phyloP scores from a whole-genome alignment of 2,329 filamentous ascomycete species.

The Alternaria postmessia region DNA sequence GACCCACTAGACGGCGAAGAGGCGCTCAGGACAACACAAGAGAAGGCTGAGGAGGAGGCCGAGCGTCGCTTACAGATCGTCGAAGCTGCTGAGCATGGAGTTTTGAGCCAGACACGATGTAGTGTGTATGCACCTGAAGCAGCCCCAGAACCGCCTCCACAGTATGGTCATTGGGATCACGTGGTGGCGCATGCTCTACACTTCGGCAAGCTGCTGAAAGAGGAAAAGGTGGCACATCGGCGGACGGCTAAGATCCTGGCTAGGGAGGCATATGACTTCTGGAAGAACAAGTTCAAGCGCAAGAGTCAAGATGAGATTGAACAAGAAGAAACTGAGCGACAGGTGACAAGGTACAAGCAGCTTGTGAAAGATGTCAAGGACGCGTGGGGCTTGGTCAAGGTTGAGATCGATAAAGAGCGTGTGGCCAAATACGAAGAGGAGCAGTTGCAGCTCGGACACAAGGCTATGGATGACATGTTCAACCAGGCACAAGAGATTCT shows the following conservation, averaged over 20 bases:
- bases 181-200: slow-evolving; percentile 79
- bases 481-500: slow-evolving; percentile 68
- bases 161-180: slow-evolving; percentile 90
- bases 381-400: slow-evolving; percentile 66
- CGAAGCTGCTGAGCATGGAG: slow-evolving; percentile 76
- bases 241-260: slow-evolving; percentile 81
- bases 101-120: slow-evolving; percentile 75
- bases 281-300: slow-evolving; percentile 69
- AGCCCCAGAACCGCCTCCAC: slow-evolving; percentile 75
- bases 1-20: slow-evolving; percentile 57
- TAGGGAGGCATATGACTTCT: slow-evolving; percentile 78
- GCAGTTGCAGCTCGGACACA: slow-evolving; percentile 64
- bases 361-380: slow-evolving; percentile 71
- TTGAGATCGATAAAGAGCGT: slow-evolving; percentile 65
- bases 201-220: slow-evolving; percentile 80
- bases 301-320: slow-evolving; percentile 75
- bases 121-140: slow-evolving; percentile 77
- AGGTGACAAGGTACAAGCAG: slow-evolving; percentile 73
- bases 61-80: slow-evolving; percentile 73
- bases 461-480: slow-evolving; percentile 76
- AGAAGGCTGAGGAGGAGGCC: slow-evolving; percentile 67
- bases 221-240: slow-evolving; percentile 80
- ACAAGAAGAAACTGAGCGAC: slow-evolving; percentile 74
- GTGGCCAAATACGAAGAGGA: slow-evolving; percentile 68
- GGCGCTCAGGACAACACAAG: slow-evolving; percentile 42